Evolutionary conservation across 805 yeast species (phyloP), one percentile per base, ranked within the genome.

Genomic region (Hanseniaspora guilliermondii): DNA sequence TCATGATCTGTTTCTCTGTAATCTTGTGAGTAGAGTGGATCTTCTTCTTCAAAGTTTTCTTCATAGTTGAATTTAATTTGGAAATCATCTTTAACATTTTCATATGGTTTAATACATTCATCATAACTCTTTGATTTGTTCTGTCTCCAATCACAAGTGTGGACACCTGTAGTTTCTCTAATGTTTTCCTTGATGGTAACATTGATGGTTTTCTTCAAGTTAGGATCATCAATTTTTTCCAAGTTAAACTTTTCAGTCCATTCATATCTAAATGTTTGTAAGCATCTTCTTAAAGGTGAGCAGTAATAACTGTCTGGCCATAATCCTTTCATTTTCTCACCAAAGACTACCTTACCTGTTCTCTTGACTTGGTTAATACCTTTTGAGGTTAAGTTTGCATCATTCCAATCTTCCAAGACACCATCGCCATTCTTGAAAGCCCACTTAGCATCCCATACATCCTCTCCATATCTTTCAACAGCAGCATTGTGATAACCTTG

Each of bases 401-500:
- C 70, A 2, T 58, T 21, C 76, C 79, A 80, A 12, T 47, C 50
- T 0, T 61, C 66, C 2, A 76, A 66, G 45, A 73, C 76, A 4
- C 80, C 84, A 61, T 79, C 82, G 2, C 81, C 80, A 5, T 70
- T 67, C 44, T 73, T 56, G 16, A 67, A 66, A 6, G 79, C 71
- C 80, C 81, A 80, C 56, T 79, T 73, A 0, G 62, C 60, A 59
- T 77, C 66, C 88, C 87, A 82, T n/a, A 66, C 76, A 2, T 72
- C 71, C 19, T 70, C 54, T 11, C 86, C 86, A 60, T 79, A 80
- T 56, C 76, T 72, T 22, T 66, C 68, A 16, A 80, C 77, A 2
- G 77, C 74, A 45, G 71, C 69, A 60, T 82, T 82, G 58, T 82
- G 88, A 61, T 67, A 76, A 0, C 87, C 87, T 64, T 82, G 85